Evolutionary conservation across 805 yeast species (phyloP).

Genomic region (Millerago galiae): DNA sequence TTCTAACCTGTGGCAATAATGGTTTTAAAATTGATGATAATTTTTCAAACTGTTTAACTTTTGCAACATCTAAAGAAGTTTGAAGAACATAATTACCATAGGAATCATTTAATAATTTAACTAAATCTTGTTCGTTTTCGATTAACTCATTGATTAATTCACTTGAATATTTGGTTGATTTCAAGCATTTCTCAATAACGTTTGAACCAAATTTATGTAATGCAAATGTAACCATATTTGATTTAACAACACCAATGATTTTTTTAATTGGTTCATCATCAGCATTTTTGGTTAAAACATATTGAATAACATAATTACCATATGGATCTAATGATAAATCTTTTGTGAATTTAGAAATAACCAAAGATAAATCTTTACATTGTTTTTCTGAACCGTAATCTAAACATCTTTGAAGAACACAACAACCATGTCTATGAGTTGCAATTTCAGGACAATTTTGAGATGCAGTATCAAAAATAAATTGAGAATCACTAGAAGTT

Average conservation of each 20-base stretch:
- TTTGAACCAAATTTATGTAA: conserved; percentile 91
- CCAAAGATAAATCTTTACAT: conserved; percentile 55
- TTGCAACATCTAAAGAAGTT: conserved; percentile 68
- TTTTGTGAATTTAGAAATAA: conserved; percentile 63
- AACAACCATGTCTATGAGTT: conserved; percentile 95
- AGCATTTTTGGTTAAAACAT: conserved; percentile 53
- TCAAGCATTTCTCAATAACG: conserved; percentile 83
- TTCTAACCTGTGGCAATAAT: conserved; percentile 67
- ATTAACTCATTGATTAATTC: conserved; percentile 47
- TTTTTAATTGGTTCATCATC: conserved; percentile 24
- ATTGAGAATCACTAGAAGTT: conserved; percentile 63
- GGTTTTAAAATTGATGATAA: conserved; percentile 62
- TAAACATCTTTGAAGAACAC: conserved; percentile 90
- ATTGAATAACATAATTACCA: conserved; percentile 96
- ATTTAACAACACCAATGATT: conserved; percentile 29
- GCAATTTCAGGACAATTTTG: conserved; percentile 73
- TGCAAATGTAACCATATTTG: conserved; percentile 42
- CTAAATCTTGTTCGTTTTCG: conserved; percentile 26
- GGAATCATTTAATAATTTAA: conserved; percentile 73
- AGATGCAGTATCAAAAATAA: conserved; percentile 83
- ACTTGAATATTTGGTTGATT: conserved; percentile 38
- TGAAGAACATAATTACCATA: conserved; percentile 94
- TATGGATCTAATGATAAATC: conserved; percentile 82
- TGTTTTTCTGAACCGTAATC: conserved; percentile 79
- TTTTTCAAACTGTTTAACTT: conserved; percentile 41